A percentile compares a stretch with the other conserved stretches of the same genome.
These are phyloP conservation scores for Akanthomyces lecanii DNA, from an alignment of 2,329 filamentous ascomycete species.

Conservation along the genomic window DNA sequence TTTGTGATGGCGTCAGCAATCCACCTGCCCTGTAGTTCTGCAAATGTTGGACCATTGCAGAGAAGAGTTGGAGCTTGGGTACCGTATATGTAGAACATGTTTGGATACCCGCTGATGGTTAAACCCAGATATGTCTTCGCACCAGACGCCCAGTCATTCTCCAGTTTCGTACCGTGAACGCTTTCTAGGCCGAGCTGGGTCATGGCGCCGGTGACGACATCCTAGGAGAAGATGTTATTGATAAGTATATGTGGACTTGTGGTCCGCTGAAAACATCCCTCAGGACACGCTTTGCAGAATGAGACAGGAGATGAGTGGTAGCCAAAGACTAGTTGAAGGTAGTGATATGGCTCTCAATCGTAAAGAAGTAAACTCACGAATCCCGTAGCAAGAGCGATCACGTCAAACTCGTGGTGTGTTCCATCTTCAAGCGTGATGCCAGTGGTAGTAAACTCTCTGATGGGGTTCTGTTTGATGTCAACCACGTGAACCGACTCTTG, in stretches of 20 bases:
- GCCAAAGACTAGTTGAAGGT: too few relatives aligned
- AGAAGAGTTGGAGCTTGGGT: slow-evolving; percentile 19
- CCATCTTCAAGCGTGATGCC: slow-evolving; percentile 38
- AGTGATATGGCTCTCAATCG: slow-evolving; percentile 22
- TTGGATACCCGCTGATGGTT: slow-evolving; percentile 19
- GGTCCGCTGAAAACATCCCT: neutral
- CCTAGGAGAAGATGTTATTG: slow-evolving; percentile 15
- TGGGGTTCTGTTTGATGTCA: slow-evolving; percentile 39
- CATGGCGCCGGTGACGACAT: slow-evolving; percentile 22
- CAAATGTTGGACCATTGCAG: slow-evolving; percentile 19
- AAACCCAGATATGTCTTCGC: slow-evolving; percentile 27
- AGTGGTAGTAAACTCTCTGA: slow-evolving; percentile 34
- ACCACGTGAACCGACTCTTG: slow-evolving; percentile 26
- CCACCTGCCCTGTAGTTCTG: slow-evolving; percentile 18
- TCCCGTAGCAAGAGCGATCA: slow-evolving; percentile 32
- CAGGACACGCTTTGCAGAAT: neutral
- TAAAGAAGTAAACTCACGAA: slow-evolving; percentile 29
- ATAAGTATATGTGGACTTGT: neutral
- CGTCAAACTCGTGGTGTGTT: slow-evolving; percentile 31
- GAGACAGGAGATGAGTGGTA: slow-evolving; percentile 25
- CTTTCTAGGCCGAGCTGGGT: slow-evolving; percentile 27
- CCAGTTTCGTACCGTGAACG: slow-evolving; percentile 28
- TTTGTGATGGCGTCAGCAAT: neutral
- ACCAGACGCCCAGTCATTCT: slow-evolving; percentile 21
- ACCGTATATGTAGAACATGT: slow-evolving; percentile 22